Evolutionary conservation across 306 rosid species (phyloP).

Genomic region (Castanea crenata): DNA sequence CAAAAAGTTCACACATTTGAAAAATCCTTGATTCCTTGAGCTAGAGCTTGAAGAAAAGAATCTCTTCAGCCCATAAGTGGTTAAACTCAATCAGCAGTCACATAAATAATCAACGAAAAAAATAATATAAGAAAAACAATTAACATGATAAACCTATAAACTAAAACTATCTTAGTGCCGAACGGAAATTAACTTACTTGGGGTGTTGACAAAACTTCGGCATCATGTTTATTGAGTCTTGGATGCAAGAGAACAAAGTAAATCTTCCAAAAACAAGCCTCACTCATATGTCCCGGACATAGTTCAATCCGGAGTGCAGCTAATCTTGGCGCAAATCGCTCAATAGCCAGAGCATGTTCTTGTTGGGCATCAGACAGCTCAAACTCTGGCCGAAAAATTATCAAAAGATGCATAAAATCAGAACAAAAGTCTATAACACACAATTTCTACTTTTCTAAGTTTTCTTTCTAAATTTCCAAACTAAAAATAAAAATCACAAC

Average conservation of each 20-base stretch:
- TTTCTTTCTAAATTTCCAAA: background rate
- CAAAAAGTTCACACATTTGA: background rate
- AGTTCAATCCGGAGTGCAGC: conserved; percentile 84
- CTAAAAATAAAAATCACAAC: background rate
- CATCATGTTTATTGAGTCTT: conserved; percentile 57
- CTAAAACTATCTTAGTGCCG: background rate
- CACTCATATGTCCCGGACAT: conserved; percentile 84
- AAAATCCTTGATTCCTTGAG: background rate
- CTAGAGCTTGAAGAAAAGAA: background rate
- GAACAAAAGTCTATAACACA: conserved; percentile 3
- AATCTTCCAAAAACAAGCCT: conserved; percentile 75
- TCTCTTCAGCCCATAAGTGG: background rate
- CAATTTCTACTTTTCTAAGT: background rate
- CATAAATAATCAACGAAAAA: background rate
- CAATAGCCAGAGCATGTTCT: conserved; percentile 86
- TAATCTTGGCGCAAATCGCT: conserved; percentile 64
- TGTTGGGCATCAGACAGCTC: conserved; percentile 85
- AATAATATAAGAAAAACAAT: conserved; percentile 1
- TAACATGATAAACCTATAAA: background rate
- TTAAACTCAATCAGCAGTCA: background rate
- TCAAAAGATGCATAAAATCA: background rate
- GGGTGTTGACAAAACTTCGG: conserved; percentile 66
- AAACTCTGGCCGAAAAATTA: conserved; percentile 42
- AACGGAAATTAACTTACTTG: conserved; percentile 48
- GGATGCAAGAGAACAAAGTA: conserved; percentile 83